Evolutionary conservation across 805 yeast species (phyloP).

Genomic region (Yamadazyma paraphyllophila): DNA sequence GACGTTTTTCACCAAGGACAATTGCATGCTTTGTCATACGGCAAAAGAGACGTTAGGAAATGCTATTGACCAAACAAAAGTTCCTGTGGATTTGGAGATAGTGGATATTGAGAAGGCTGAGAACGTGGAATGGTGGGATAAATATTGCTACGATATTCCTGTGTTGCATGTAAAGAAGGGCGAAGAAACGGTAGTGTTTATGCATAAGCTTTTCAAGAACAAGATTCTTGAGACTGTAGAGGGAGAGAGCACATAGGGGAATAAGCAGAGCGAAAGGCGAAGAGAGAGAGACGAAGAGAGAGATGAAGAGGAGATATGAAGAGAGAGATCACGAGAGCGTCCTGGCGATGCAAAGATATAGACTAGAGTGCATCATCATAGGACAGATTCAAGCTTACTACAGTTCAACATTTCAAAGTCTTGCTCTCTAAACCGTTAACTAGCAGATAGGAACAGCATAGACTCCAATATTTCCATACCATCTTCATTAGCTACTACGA

Average conservation of each 20-base stretch:
- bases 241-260: neutral
- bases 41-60: slow-evolving; percentile 53
- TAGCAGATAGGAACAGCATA: no score
- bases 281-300: no score
- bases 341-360: no score
- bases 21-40: slow-evolving; percentile 66
- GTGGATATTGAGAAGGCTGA: slow-evolving; percentile 61
- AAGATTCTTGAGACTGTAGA: slow-evolving; percentile 52
- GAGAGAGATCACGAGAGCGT: no score
- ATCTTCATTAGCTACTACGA: no score
- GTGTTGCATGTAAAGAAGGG: slow-evolving; percentile 65
- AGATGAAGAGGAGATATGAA: no score
- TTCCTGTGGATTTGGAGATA: slow-evolving; percentile 29
- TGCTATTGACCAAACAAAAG: slow-evolving; percentile 34
- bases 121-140: slow-evolving; percentile 65
- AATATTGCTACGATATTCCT: slow-evolving; percentile 76
- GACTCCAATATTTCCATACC: no score
- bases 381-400: no score
- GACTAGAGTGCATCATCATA: no score
- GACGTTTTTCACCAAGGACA: slow-evolving; percentile 66
- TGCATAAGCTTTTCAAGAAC: slow-evolving; percentile 62
- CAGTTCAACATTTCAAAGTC: no score
- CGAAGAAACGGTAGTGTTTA: slow-evolving; percentile 50
- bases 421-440: no score
- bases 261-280: no score